phyloP scores from a whole-genome alignment of 1,284 basidiomycete genomes.

The Cutaneotrichosporon cyanovorans region DNA sequence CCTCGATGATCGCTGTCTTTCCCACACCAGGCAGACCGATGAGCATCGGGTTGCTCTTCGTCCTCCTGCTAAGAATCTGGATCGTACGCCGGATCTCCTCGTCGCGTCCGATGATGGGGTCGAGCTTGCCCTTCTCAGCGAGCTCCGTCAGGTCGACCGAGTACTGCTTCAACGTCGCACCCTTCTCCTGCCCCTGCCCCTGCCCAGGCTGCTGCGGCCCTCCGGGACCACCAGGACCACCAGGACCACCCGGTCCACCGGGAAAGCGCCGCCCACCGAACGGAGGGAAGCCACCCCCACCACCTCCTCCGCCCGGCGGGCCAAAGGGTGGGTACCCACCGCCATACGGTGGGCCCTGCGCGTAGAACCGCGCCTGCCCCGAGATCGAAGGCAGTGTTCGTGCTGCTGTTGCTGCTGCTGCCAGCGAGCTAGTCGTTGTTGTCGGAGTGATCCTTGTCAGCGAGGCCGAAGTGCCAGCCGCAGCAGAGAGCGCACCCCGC shows the following conservation, averaged over 20 bases:
- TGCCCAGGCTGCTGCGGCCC: slow-evolving; percentile 10
- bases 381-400: no score
- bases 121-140: slow-evolving; percentile 73
- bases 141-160: slow-evolving; percentile 76
- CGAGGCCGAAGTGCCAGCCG: not conserved
- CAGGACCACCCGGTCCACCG: not conserved
- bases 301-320: not conserved
- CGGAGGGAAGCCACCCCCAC: slow-evolving; percentile 1
- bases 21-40: slow-evolving; percentile 65
- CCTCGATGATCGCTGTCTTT: slow-evolving; percentile 89
- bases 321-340: slow-evolving; percentile 13
- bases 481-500: no score
- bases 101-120: slow-evolving; percentile 82
- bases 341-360: slow-evolving; percentile 7
- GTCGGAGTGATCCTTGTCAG: no score
- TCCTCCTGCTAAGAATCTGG: slow-evolving; percentile 66
- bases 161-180: slow-evolving; percentile 75
- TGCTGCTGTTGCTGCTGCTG: not conserved
- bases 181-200: slow-evolving; percentile 49
- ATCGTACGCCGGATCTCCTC: slow-evolving; percentile 86
- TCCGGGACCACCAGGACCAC: no score
- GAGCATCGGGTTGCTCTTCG: slow-evolving; percentile 77
- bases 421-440: not conserved
- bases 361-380: no score
- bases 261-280: slow-evolving; percentile 4